Base-by-base conservation (phyloP, 768 basidiomycete genomes). In the Tephrocybe sp. region DNA sequence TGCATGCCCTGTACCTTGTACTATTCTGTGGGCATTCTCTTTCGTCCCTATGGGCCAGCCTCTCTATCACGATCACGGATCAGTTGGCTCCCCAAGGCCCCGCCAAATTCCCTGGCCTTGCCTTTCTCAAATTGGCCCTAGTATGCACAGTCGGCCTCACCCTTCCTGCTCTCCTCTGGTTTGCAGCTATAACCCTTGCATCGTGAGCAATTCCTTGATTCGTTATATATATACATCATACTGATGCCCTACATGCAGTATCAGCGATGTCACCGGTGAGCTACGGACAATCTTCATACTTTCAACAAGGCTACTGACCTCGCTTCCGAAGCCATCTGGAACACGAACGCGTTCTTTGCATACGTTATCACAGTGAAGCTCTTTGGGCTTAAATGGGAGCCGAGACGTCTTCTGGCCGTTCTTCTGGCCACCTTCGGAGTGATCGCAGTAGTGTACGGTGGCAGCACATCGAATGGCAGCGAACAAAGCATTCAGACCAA, bases 321-420 rank as follows among this genome's bases (percentile, higher is more conserved):
- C 9, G 42, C n/a, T 28, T 15, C n/a, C 25, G 24, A 46, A 72
- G 83, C 84, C 17, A 81, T 93, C 23, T 93, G 90, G 84, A 95
- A 96, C 63, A 85, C 88, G 7, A 90, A 89, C 60, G 87, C 90
- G 0, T 94, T 98, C 72, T 94, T 93, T 67, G 89, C 90, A 4
- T 98, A 98, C 64, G 65, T 93, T 23, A 81, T 98, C 65, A 81
- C 86, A n/a, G 83, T 94, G 54, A 81, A 81, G 58, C 59, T 93
- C 2, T 84, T 86, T 54, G 71, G 77, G 18, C 69, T 82, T 21
- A 72, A 75, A 57, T 86, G 86, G 87, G 80, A 88, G 54, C 56
- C 76, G 14, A 72, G 80, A 39, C 85, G 80, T 37, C 68, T 93
- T 26, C 63, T 80, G 21, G 86, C 92, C 12, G 93, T 98, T 15